phyloP scores from a whole-genome alignment of 805 yeast species.

The Saccharomycopsis selenospora region DNA sequence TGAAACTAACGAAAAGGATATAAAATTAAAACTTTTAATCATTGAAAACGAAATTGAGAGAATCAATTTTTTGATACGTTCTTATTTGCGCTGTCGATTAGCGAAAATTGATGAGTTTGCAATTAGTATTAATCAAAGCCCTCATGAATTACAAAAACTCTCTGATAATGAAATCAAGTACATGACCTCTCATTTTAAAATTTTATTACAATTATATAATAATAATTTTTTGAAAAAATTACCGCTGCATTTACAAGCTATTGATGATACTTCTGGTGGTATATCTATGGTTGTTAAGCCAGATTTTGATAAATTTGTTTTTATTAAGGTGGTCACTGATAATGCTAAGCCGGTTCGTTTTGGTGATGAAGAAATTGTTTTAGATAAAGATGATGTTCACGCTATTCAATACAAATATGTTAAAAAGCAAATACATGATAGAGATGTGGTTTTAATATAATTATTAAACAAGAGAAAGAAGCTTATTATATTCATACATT shows the following conservation, averaged over 20 bases:
- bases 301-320: slow-evolving; percentile 69
- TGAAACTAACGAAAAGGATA: slow-evolving; percentile 55
- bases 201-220: slow-evolving; percentile 59
- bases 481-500: no score
- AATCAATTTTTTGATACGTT: slow-evolving; percentile 70
- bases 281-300: slow-evolving; percentile 76
- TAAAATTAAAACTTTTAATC: slow-evolving; percentile 72
- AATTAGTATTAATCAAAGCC: slow-evolving; percentile 43
- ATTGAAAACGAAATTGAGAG: slow-evolving; percentile 91
- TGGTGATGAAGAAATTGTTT: slow-evolving; percentile 19
- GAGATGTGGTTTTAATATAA: slow-evolving; percentile 18
- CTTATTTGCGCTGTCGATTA: slow-evolving; percentile 72
- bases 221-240: slow-evolving; percentile 56
- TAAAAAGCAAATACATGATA: slow-evolving; percentile 13
- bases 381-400: slow-evolving; percentile 20
- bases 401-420: slow-evolving; percentile 19
- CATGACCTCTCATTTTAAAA: slow-evolving; percentile 59
- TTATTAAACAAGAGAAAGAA: background rate
- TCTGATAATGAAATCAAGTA: slow-evolving; percentile 58
- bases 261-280: slow-evolving; percentile 68
- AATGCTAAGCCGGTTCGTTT: slow-evolving; percentile 15
- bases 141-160: slow-evolving; percentile 34
- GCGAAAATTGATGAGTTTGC: slow-evolving; percentile 67
- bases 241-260: slow-evolving; percentile 60
- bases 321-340: slow-evolving; percentile 32